These are phyloP conservation scores for Globisporangium acanthophoron DNA, from an alignment of 352 stramenopile species.

Conservation along the genomic window DNA sequence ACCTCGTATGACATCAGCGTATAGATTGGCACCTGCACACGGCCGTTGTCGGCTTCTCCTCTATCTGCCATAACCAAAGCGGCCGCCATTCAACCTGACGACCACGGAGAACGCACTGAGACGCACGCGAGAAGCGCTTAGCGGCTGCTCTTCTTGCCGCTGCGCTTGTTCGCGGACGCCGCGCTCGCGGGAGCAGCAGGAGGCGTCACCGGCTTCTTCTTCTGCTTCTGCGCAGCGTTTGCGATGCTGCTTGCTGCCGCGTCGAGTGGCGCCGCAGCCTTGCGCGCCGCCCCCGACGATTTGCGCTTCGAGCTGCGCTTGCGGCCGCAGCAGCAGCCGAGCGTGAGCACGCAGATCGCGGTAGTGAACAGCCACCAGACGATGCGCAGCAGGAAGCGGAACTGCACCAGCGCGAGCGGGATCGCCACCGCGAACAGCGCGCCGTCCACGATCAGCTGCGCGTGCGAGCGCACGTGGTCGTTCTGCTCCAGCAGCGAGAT, in stretches of 20 bases:
- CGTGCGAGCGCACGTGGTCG: slow-evolving; percentile 44
- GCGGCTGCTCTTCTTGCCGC: slow-evolving; percentile 10
- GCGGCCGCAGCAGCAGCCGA: slow-evolving; percentile 51
- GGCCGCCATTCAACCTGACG: not conserved
- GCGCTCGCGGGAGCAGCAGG: not conserved
- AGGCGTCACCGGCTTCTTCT: slow-evolving; percentile 2
- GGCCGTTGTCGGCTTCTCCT: not conserved
- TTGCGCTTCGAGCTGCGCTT: slow-evolving; percentile 45
- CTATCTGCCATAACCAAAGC: not conserved
- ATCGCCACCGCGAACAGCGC: slow-evolving; percentile 40
- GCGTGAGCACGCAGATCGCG: slow-evolving; percentile 39
- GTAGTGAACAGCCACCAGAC: slow-evolving; percentile 56
- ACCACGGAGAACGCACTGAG: not conserved
- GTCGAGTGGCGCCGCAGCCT: slow-evolving; percentile 5
- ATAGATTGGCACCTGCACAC: not conserved
- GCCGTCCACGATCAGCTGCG: slow-evolving; percentile 63
- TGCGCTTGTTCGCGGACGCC: slow-evolving; percentile 9
- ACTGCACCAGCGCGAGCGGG: slow-evolving; percentile 40
- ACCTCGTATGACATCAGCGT: not conserved
- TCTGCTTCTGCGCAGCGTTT: not conserved
- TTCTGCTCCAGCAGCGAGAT: slow-evolving; percentile 59
- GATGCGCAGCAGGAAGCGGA: slow-evolving; percentile 44
- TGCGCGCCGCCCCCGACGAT: slow-evolving; percentile 13
- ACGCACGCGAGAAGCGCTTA: not conserved
- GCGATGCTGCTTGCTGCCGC: slow-evolving; percentile 7